Evolutionary conservation across 495 filamentous ascomycete species (phyloP).

Genomic region (Pseudoneurospora amorphoporcata): DNA sequence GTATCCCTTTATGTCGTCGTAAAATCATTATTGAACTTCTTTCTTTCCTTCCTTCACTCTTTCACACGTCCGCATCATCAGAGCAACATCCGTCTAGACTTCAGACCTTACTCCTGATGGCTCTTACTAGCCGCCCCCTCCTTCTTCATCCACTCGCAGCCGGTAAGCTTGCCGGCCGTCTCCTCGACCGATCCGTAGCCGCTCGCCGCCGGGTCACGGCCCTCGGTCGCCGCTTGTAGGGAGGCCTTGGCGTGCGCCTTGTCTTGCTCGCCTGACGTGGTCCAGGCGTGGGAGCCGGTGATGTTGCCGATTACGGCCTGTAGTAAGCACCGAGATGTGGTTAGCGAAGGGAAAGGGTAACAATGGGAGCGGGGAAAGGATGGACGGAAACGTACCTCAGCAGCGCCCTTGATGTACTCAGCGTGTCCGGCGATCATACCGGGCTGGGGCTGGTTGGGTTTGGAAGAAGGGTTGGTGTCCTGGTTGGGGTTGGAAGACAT

Average conservation of each 20-base stretch:
- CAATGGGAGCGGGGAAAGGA: neutral
- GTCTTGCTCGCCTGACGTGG: conserved; percentile 33
- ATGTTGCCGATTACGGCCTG: conserved; percentile 22
- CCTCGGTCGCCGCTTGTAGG: conserved; percentile 31
- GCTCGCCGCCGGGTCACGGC: conserved; percentile 25
- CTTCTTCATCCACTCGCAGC: conserved; percentile 37
- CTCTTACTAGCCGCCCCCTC: conserved; percentile 30
- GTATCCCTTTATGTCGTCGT: no score
- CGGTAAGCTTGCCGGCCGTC: conserved; percentile 30
- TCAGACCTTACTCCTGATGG: neutral
- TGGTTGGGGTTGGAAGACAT: conserved; percentile 9
- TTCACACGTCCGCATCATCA: no score
- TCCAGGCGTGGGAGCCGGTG: conserved; percentile 37
- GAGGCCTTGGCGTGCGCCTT: conserved; percentile 32
- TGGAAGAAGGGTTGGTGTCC: neutral
- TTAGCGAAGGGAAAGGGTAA: neutral
- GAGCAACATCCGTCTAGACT: no score
- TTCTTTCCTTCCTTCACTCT: no score
- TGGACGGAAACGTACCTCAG: conserved; percentile 24
- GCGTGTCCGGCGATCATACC: conserved; percentile 34
- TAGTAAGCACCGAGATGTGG: no score
- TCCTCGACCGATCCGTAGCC: conserved; percentile 38
- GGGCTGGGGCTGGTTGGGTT: conserved; percentile 10
- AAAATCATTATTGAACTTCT: no score
- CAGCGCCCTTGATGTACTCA: conserved; percentile 37